Conservation (phyloP, 768 basidiomycete genomes). For the Boletus pseudopeckii region DNA sequence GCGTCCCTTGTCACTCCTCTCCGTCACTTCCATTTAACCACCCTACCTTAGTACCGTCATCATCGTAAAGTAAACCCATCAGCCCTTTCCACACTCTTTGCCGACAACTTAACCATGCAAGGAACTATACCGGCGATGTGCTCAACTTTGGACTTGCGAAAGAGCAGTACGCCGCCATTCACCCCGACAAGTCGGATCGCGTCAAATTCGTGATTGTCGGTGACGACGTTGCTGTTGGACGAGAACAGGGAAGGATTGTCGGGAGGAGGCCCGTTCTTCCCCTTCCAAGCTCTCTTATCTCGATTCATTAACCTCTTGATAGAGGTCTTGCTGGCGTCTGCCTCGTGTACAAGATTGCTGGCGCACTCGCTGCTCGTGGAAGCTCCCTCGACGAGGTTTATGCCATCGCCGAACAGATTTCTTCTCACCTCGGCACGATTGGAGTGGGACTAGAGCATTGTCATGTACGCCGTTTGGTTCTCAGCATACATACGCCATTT, state of each 20-base stretch:
- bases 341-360: constrained; percentile 88
- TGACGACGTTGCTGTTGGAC: constrained; percentile 87
- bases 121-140: constrained; percentile 88
- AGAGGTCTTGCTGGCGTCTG: constrained; percentile 83
- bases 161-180: constrained; percentile 72
- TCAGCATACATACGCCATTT: neutral
- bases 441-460: constrained; percentile 88
- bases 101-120: constrained; percentile 27
- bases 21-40: neutral
- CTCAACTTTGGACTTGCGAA: constrained; percentile 90
- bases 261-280: constrained; percentile 57
- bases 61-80: constrained; percentile 64
- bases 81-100: neutral
- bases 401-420: constrained; percentile 58
- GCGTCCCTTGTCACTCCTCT: constrained; percentile 12
- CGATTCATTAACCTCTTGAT: neutral
- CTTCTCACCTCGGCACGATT: constrained; percentile 71
- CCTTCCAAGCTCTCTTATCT: neutral
- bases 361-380: constrained; percentile 70
- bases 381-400: constrained; percentile 68
- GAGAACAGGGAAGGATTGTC: constrained; percentile 76
- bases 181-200: constrained; percentile 62
- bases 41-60: constrained; percentile 59
- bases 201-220: constrained; percentile 81
- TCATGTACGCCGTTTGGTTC: constrained; percentile 47